Evolutionary conservation across 306 rosid species (phyloP), one percentile per base, ranked within the genome.

Genomic region (Quercus suber): DNA sequence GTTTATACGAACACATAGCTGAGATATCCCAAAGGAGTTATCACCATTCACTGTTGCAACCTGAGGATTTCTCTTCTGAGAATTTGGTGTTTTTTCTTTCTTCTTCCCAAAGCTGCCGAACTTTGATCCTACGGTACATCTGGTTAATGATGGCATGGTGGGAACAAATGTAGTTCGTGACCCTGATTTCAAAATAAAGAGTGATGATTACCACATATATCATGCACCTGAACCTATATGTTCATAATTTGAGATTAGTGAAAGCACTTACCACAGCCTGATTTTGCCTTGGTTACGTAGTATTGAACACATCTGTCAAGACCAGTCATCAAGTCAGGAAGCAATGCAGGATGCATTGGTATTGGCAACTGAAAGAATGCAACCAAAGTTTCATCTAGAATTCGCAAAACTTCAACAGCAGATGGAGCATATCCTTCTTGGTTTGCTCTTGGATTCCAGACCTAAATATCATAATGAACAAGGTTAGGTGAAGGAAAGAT

Each of bases 81-180:
- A 71, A 87, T 79, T 90, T 71, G 93, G 96, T 5, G 90, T 82
- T 86, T 95, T 95, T 73, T 95, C 99, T 72, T 93, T 95, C 78
- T 95, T 95, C 93, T 93, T 95, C 83, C 99, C 99, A 88, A 95
- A 95, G 21, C 96, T 96, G 85, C 91, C 96, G 84, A 93, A 93
- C 81, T 93, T 95, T 71, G 99, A 93, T 74, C 87, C 98, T 30
- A 84, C 84, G 27, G 91, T 85, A 75, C 98, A 93, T 86, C 99
- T 90, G 77, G 99, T 95, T 89, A 95, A 79, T 70, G 97, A 90
- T 5, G 98, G 99, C 96, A 92, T 78, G 58, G 97, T 90, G 70
- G 99, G 99, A 90, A 91, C 67, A 84, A 86, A 95, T 17, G 91
- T 80, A 86, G 83, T 90, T 71, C 96, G 89, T 18, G 94, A 87